Evolutionary conservation across 352 stramenopile genomes (phyloP), one percentile per base, ranked within the genome.

Genomic region (Globisporangium lucens): DNA sequence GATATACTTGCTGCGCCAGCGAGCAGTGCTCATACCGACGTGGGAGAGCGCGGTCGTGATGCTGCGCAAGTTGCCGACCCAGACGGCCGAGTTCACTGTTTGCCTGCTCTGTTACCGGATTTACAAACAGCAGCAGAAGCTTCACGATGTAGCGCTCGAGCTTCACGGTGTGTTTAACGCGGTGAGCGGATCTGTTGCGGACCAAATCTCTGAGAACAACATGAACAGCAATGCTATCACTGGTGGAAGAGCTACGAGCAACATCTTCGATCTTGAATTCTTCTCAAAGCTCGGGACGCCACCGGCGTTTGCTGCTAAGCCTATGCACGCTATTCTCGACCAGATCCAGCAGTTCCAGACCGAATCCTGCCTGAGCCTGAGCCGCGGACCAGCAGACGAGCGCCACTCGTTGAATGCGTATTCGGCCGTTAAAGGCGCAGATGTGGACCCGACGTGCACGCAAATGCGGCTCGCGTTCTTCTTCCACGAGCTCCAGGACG

Each of bases 401-500:
- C 49, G 68, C 1, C 30, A 60, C 33, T 66, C 59, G 3, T 4
- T 69, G 3, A 60, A 68, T 17, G 29, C 56, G 35, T 83, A 72
- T 62, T 59, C 66, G 1, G 24, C 59, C 0, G 24, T 79, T 8
- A 63, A 62, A 27, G 85, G 80, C 15, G 52, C 61, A 9, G 83
- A 91, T 22, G 73, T 95, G 7, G 87, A 95, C n/a, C 87, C 85
- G n/a, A 93, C 78, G 12, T 82, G 75, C 41, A 68, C 80, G 0
- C 82, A 93, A 43, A 67, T 95, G 38, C 82, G 85, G 1, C 56
- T 95, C 15, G 75, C 87, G 33, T 86, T 95, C 55, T 91, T 95
- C 72, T 95, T 95, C 61, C 85, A 95, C 56, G 87, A 95, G 61
- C 67, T 95, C 2, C 87, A 95, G 58, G 87, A 95, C 57, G 85